phyloP scores from a whole-genome alignment of 768 basidiomycete genomes.

The Kwoniella sp. region DNA sequence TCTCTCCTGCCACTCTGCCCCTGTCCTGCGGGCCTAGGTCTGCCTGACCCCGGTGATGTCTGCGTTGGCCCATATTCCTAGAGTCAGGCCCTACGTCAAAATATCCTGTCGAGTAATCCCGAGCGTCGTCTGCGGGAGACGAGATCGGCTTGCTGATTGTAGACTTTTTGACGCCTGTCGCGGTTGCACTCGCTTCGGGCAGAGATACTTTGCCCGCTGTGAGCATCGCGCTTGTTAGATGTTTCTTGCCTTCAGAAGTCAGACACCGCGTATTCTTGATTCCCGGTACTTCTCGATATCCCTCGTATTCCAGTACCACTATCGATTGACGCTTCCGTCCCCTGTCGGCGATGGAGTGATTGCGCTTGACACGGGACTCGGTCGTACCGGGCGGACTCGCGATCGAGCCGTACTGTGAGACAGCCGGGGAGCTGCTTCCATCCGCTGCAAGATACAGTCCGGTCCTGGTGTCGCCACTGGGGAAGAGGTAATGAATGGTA shows the following conservation, averaged over 20 bases:
- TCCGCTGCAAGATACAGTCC: constrained; percentile 17
- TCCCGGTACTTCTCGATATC: constrained; percentile 9
- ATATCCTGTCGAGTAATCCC: constrained; percentile 10
- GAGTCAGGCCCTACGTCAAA: constrained; percentile 1
- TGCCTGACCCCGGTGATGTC: constrained; percentile 10
- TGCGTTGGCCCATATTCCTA: constrained; percentile 4
- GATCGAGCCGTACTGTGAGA: no score
- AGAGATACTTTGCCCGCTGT: neutral
- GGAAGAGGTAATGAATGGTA: constrained; percentile 35
- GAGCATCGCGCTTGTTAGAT: neutral
- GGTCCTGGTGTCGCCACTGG: constrained; percentile 16
- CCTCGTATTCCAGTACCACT: constrained; percentile 7
- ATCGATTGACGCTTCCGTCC: neutral
- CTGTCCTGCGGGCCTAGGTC: constrained; percentile 1
- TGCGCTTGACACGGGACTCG: neutral
- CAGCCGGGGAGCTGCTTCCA: no score
- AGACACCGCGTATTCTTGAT: constrained; percentile 4
- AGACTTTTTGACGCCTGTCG: constrained; percentile 6
- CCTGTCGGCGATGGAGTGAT: neutral
- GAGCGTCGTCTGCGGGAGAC: constrained; percentile 4
- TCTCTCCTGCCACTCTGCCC: neutral
- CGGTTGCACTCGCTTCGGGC: neutral
- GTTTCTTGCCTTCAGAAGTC: no score
- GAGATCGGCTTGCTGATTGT: constrained; percentile 9
- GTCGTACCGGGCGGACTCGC: no score